These are phyloP conservation scores for Rhodomyrtus tomentosa DNA, from an alignment of 345 rosid species.

Conservation along the genomic window DNA sequence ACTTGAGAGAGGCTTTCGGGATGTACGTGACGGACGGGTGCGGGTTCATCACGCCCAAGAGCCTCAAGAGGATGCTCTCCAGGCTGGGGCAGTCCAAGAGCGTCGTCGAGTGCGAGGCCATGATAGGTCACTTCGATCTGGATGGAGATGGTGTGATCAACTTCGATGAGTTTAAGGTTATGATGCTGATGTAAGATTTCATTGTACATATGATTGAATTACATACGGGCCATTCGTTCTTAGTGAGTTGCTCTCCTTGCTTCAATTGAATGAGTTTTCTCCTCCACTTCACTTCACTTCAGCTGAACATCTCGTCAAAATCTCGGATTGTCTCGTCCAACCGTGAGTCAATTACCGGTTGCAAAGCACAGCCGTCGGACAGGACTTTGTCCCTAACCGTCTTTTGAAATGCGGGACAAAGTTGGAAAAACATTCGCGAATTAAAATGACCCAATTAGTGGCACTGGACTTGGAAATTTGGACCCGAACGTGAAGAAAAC, in stretches of 20 bases:
- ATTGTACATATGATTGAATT: background rate
- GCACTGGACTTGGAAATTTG: background rate
- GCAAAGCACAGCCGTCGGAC: no score
- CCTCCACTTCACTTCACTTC: no score
- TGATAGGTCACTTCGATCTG: constrained; percentile 10
- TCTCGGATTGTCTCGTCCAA: no score
- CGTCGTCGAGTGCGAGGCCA: constrained; percentile 22
- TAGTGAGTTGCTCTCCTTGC: background rate
- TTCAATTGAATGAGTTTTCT: background rate
- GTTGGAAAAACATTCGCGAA: background rate
- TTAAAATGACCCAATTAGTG: background rate
- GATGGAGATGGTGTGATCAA: constrained; percentile 28
- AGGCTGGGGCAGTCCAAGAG: constrained; percentile 32
- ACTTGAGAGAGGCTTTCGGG: constrained; percentile 27
- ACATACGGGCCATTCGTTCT: background rate
- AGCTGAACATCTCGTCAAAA: no score
- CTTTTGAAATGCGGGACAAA: background rate
- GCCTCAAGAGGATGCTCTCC: constrained; percentile 25
- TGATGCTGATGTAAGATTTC: constrained; percentile 17
- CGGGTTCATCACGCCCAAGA: constrained; percentile 30
- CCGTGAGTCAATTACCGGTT: no score
- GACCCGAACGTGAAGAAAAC: background rate
- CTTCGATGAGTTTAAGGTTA: constrained; percentile 34
- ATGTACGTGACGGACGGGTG: constrained; percentile 29
- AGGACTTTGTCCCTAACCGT: no score